Percentiles rank a stretch among this genome's conserved stretches.
Evolutionary conservation across 345 rosid genomes (phyloP).

Genomic region (Eucalyptus shirleyi): DNA sequence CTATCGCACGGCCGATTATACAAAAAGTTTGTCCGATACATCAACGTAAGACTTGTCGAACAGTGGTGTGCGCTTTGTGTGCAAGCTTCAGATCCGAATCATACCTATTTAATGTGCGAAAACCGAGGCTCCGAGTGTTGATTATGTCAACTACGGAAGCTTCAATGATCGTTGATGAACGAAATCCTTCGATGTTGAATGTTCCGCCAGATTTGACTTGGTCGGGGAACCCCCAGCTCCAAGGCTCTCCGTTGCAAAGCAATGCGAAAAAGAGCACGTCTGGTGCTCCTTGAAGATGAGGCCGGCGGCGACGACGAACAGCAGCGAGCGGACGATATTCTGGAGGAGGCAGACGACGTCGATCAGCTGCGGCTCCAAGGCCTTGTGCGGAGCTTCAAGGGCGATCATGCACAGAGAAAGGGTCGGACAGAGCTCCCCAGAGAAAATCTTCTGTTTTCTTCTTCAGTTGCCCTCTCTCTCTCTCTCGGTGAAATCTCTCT

Average conservation of each 20-base stretch:
- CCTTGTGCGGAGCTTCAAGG: not conserved
- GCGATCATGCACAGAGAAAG: not conserved
- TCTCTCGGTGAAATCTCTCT: too few relatives aligned
- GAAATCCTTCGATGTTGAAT: not conserved
- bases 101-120: not conserved
- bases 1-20: too few relatives aligned
- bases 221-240: not conserved
- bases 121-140: not conserved
- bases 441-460: too few relatives aligned
- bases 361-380: not conserved
- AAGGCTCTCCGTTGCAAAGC: too few relatives aligned
- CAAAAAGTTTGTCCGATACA: too few relatives aligned
- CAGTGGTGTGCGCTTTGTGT: too few relatives aligned
- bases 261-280: not conserved
- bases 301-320: not conserved
- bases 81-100: too few relatives aligned
- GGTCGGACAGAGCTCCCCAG: too few relatives aligned
- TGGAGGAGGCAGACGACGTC: not conserved
- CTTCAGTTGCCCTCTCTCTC: too few relatives aligned
- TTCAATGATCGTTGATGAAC: not conserved
- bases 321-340: not conserved
- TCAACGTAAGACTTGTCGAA: too few relatives aligned
- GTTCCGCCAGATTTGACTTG: not conserved
- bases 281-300: not conserved
- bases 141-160: not conserved